phyloP scores from a whole-genome alignment of 192 early-diverging fungal genomes.

The Coemansia umbellata region DNA sequence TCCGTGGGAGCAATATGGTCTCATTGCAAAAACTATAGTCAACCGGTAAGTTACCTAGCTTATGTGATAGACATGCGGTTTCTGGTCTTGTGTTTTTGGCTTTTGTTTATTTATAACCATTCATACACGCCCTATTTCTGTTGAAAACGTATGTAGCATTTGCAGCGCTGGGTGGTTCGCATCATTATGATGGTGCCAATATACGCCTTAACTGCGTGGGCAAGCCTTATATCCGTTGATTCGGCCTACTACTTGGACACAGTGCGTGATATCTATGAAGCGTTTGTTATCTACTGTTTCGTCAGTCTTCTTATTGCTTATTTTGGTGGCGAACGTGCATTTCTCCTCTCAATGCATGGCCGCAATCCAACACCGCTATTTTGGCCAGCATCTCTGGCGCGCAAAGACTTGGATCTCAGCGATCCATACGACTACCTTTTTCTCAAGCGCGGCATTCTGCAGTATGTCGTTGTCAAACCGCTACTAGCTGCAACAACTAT shows the following conservation, averaged over 20 bases:
- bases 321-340: conserved; percentile 82
- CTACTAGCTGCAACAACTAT: conserved; percentile 73
- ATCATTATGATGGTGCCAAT: conserved; percentile 76
- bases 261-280: conserved; percentile 90
- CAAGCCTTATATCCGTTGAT: conserved; percentile 66
- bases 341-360: conserved; percentile 74
- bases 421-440: conserved; percentile 85
- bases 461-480: conserved; percentile 90
- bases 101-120: background rate
- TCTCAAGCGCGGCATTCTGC: conserved; percentile 87
- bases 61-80: no score
- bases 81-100: no score
- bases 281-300: conserved; percentile 95
- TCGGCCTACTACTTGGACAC: conserved; percentile 84
- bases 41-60: conserved; percentile 41
- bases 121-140: background rate
- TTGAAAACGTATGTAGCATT: conserved; percentile 34
- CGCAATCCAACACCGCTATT: conserved; percentile 75
- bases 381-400: conserved; percentile 73
- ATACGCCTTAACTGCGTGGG: conserved; percentile 80
- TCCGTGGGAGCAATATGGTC: conserved; percentile 48
- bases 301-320: conserved; percentile 84
- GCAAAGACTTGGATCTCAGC: conserved; percentile 72
- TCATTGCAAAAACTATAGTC: conserved; percentile 52
- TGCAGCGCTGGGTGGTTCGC: conserved; percentile 68